Evolutionary conservation across 164 flowering plant genomes (phyloP).

Genomic region (Taxillus chinensis): DNA sequence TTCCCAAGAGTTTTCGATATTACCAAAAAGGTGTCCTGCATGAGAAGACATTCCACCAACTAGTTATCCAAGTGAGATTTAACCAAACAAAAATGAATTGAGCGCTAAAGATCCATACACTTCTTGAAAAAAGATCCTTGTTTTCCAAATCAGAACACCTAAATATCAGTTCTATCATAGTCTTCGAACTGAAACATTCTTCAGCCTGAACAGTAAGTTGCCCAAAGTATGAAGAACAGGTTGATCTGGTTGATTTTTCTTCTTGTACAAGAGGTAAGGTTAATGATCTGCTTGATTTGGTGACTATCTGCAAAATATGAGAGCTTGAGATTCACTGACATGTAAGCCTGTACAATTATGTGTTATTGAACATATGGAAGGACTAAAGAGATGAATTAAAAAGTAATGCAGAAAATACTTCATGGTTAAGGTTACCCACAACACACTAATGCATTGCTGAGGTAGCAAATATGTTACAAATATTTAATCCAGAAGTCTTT

Average conservation of each 20-base stretch:
- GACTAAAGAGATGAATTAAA: no score
- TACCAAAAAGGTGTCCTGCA: conserved; percentile 61
- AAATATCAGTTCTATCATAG: conserved; percentile 45
- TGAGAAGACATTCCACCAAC: conserved; percentile 9
- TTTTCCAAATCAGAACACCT: conserved; percentile 69
- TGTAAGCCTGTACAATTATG: neutral
- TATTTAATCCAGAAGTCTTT: no score
- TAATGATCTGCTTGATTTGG: conserved; percentile 40
- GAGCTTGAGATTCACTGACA: neutral
- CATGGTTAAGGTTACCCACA: no score
- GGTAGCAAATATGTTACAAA: no score
- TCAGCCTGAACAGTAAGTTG: conserved; percentile 62
- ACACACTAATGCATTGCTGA: no score
- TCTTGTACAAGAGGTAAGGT: conserved; percentile 47
- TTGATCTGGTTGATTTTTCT: conserved; percentile 24
- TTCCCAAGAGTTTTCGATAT: conserved; percentile 47
- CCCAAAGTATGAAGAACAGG: conserved; percentile 26
- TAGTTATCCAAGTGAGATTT: conserved; percentile 6
- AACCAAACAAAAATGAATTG: conserved; percentile 1
- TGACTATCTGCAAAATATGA: conserved; percentile 50
- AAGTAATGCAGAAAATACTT: no score
- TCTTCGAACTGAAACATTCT: conserved; percentile 58
- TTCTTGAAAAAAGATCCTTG: conserved; percentile 74
- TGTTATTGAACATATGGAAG: no score
- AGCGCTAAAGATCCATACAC: conserved; percentile 34